phyloP scores from a whole-genome alignment of 352 stramenopile genomes.

The Globisporangium irregulare region DNA sequence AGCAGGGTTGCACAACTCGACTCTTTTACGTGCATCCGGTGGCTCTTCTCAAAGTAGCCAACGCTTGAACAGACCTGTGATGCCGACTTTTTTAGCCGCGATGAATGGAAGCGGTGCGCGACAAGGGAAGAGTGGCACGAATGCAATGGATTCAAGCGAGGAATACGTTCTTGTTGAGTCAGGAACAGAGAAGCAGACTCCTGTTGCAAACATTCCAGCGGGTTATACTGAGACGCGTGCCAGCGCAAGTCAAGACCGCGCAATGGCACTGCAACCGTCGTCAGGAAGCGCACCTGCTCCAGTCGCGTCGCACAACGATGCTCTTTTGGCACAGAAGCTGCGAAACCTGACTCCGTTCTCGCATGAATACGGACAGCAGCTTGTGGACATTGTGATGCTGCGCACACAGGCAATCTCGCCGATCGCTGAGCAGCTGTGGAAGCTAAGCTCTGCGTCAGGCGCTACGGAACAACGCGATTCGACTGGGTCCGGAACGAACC shows the following conservation, averaged over 20 bases:
- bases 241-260: background rate
- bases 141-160: conserved; percentile 47
- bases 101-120: background rate
- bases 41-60: conserved; percentile 7
- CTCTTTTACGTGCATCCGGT: conserved; percentile 5
- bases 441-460: conserved; percentile 25
- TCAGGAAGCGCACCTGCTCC: background rate
- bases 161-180: conserved; percentile 71
- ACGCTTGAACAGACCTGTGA: background rate
- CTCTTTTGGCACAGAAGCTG: background rate
- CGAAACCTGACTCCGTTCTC: conserved; percentile 23
- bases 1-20: conserved; percentile 19
- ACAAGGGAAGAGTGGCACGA: conserved; percentile 18
- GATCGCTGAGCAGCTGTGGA: conserved; percentile 65
- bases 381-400: conserved; percentile 62
- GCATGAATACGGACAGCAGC: conserved; percentile 48
- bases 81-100: background rate
- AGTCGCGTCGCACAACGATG: background rate
- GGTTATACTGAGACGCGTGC: background rate
- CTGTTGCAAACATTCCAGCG: background rate
- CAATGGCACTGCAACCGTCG: background rate
- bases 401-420: conserved; percentile 61
- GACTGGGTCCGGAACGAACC: conserved; percentile 28
- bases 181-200: conserved; percentile 25
- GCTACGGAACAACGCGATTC: conserved; percentile 18